Percentiles rank a stretch among this genome's conserved stretches.
Conservation (phyloP, 2,329 filamentous ascomycete species). For the Aureobasidium leucospermi region DNA sequence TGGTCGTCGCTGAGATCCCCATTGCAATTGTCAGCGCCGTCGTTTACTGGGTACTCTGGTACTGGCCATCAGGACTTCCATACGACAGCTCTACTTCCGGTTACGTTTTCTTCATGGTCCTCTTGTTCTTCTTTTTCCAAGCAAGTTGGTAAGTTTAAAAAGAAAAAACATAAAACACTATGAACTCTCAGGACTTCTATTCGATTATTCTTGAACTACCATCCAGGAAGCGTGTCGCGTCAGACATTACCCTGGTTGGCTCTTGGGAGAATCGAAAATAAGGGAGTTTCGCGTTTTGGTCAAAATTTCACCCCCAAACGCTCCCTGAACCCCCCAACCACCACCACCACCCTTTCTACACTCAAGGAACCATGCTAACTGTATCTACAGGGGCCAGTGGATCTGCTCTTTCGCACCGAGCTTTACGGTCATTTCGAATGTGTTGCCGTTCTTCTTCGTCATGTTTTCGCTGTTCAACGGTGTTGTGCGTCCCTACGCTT, state of each 20-base stretch:
- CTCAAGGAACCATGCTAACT: neutral
- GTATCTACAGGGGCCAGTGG: constrained; percentile 58
- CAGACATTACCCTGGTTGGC: too few species aligned
- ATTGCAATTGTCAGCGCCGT: constrained; percentile 56
- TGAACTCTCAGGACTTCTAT: too few species aligned
- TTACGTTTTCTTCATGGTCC: constrained; percentile 70
- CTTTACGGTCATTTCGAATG: constrained; percentile 70
- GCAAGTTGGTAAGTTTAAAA: constrained; percentile 44
- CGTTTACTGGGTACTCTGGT: constrained; percentile 70
- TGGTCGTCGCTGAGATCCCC: constrained; percentile 66
- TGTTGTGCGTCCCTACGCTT: constrained; percentile 60
- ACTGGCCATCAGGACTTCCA: constrained; percentile 66
- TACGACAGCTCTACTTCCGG: constrained; percentile 57
- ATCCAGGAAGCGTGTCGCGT: too few species aligned
- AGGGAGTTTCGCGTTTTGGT: too few species aligned
- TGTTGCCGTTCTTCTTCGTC: constrained; percentile 74
- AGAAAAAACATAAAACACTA: too few species aligned
- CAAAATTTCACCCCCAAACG: too few species aligned
- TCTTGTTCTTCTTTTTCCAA: constrained; percentile 71
- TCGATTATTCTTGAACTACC: too few species aligned
- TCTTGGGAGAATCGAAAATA: too few species aligned
- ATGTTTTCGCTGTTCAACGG: constrained; percentile 72
- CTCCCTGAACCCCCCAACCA: too few species aligned
- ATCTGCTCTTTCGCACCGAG: constrained; percentile 74
- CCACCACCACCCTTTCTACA: too few species aligned